Conservation (phyloP, 345 rosid genomes). For the Citrus medica region DNA sequence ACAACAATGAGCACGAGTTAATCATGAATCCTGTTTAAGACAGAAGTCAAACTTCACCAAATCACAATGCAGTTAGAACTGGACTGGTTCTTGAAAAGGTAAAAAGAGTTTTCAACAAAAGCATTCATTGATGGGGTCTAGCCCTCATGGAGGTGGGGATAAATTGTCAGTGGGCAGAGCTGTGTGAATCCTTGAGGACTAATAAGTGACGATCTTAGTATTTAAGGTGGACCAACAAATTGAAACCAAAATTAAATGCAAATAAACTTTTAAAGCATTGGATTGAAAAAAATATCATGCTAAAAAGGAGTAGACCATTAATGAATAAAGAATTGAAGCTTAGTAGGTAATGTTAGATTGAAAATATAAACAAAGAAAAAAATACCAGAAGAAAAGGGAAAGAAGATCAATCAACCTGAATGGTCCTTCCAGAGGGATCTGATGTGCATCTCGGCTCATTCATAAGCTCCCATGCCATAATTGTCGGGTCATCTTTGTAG, state of each 20-base stretch:
- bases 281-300: slow-evolving; percentile 3
- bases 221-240: neutral
- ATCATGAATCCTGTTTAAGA: neutral
- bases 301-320: neutral
- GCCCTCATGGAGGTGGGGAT: neutral
- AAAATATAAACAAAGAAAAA: neutral
- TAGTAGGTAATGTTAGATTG: neutral
- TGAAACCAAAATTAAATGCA: neutral
- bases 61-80: neutral
- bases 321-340: neutral
- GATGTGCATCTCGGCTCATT: slow-evolving; percentile 94
- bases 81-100: too few species aligned
- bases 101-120: neutral
- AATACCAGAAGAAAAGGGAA: neutral
- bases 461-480: slow-evolving; percentile 99
- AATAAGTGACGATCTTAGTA: neutral
- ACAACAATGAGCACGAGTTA: neutral
- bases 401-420: slow-evolving; percentile 57
- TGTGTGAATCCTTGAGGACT: neutral
- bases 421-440: slow-evolving; percentile 73
- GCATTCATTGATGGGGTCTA: neutral
- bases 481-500: slow-evolving; percentile 89
- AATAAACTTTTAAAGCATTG: neutral
- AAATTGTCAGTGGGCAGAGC: neutral
- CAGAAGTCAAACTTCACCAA: neutral